Evolutionary conservation across 73 alveolate genomes (phyloP).

Genomic region (Vitrella brassicaformis): DNA sequence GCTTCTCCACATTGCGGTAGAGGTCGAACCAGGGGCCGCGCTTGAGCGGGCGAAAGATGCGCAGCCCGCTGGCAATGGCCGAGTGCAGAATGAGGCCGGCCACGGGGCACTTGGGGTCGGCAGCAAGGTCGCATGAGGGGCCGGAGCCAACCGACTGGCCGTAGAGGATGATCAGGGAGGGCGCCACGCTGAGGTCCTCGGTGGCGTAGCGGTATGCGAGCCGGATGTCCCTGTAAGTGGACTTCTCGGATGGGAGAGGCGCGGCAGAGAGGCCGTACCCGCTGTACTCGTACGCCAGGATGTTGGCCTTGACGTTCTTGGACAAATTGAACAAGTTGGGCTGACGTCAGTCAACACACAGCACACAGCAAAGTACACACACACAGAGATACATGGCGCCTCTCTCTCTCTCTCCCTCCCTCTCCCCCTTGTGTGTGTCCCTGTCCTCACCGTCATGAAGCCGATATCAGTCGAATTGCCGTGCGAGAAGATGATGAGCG

Average conservation of each 20-base stretch:
- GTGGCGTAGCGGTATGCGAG: constrained; percentile 53
- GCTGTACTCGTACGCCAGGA: constrained; percentile 12
- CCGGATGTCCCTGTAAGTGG: constrained; percentile 51
- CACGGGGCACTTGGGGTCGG: constrained; percentile 26
- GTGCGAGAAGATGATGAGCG: constrained; percentile 37
- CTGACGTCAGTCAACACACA: too few relatives aligned
- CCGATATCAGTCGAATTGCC: constrained; percentile 57
- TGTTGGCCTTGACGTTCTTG: neutral
- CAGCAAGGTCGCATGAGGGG: constrained; percentile 65
- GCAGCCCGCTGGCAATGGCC: constrained; percentile 42
- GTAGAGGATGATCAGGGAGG: constrained; percentile 45
- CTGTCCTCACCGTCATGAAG: too few relatives aligned
- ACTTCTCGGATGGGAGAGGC: constrained; percentile 37
- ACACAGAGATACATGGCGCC: neutral
- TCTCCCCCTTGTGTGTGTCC: too few relatives aligned
- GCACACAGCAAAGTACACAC: too few relatives aligned
- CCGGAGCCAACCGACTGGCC: constrained; percentile 75
- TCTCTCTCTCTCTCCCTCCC: too few relatives aligned
- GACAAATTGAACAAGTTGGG: constrained; percentile 1
- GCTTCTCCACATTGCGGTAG: neutral
- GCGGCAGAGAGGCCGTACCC: constrained; percentile 16
- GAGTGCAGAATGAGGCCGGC: constrained; percentile 57
- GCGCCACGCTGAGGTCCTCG: constrained; percentile 41
- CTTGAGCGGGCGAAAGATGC: constrained; percentile 31
- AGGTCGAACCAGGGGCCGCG: neutral